A percentile compares a stretch with the other conserved stretches of the same genome.
Conservation (phyloP, 805 yeast genomes). For the Maudiozyma pseudohumilis region DNA sequence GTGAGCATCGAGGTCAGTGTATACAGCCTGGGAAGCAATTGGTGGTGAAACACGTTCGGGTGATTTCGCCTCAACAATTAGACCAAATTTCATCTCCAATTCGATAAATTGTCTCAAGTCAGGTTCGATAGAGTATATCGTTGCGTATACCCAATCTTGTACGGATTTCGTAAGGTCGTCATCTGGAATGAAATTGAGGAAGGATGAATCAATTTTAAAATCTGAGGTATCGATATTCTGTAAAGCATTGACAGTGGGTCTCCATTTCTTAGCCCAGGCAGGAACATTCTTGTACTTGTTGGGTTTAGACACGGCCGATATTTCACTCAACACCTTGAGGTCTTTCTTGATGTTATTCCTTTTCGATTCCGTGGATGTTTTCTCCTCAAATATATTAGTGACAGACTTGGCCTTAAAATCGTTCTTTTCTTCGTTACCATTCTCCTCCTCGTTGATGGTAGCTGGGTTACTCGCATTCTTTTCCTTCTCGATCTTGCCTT, state of each 20-base stretch:
- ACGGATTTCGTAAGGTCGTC: constrained; percentile 74
- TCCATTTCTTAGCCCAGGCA: constrained; percentile 75
- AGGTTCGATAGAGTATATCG: constrained; percentile 54
- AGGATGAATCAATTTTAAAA: constrained; percentile 31
- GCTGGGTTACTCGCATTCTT: neutral
- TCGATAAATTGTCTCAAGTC: constrained; percentile 48
- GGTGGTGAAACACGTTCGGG: constrained; percentile 57
- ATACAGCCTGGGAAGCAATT: constrained; percentile 58
- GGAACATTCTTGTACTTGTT: constrained; percentile 57
- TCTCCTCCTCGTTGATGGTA: neutral
- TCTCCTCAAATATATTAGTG: constrained; percentile 25
- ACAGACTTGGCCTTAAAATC: constrained; percentile 5
- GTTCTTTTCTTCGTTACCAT: constrained; percentile 1
- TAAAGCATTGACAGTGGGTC: constrained; percentile 33
- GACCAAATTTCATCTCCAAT: constrained; percentile 66
- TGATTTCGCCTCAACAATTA: constrained; percentile 51
- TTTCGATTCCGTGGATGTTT: constrained; percentile 22
- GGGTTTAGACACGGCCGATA: constrained; percentile 39
- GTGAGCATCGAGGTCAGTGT: constrained; percentile 45
- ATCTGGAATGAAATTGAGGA: constrained; percentile 62
- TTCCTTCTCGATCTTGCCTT: neutral
- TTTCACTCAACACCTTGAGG: constrained; percentile 21
- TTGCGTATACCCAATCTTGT: constrained; percentile 84
- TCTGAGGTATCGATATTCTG: constrained; percentile 26
- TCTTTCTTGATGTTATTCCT: constrained; percentile 27